These are phyloP conservation scores for Vigna radiata DNA, from an alignment of 306 rosid species.

Conservation along the genomic window DNA sequence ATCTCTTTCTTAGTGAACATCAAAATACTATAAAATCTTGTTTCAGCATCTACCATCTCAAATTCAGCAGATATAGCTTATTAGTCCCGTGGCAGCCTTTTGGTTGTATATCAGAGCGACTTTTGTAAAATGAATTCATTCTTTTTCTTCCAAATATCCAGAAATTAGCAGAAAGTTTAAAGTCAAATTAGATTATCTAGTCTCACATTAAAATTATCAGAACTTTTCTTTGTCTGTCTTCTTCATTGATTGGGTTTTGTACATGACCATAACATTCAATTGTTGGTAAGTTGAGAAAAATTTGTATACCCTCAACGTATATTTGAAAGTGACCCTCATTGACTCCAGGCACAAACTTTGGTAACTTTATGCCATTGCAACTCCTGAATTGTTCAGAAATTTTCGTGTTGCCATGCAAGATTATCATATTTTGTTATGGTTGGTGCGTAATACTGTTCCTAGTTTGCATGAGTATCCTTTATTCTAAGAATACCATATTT, in stretches of 20 bases:
- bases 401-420: slow-evolving; percentile 6
- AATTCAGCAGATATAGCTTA: background rate
- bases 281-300: background rate
- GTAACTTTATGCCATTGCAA: slow-evolving; percentile 23
- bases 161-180: slow-evolving; percentile 8
- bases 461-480: slow-evolving; percentile 14
- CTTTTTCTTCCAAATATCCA: slow-evolving; percentile 11
- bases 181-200: slow-evolving; percentile 13
- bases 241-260: slow-evolving; percentile 4
- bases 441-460: background rate
- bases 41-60: background rate
- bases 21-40: background rate
- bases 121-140: background rate
- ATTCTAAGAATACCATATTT: slow-evolving; percentile 42
- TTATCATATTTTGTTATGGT: slow-evolving; percentile 22
- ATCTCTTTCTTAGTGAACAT: background rate
- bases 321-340: background rate
- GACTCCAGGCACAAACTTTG: background rate
- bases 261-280: background rate
- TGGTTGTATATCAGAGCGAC: slow-evolving; percentile 9
- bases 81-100: background rate
- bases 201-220: slow-evolving; percentile 6
- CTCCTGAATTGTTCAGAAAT: slow-evolving; percentile 8
- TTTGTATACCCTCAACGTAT: background rate
- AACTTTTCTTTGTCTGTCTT: background rate